Conservation (phyloP, 768 basidiomycete genomes). For the Royoungia palumana region DNA sequence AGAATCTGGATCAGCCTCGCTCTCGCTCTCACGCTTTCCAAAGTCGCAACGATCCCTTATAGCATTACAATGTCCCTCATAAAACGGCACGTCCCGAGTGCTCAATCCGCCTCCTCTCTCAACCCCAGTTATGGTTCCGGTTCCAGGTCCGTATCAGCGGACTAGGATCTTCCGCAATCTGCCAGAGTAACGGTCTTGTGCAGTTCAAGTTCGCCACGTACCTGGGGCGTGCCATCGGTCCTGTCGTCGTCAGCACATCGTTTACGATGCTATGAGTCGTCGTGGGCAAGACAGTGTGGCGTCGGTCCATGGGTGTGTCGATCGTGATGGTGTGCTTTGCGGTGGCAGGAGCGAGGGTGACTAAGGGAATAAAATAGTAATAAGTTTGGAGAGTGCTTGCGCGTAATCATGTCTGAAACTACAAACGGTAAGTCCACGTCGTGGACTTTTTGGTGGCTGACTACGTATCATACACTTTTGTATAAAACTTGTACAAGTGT, state of each 20-base stretch:
- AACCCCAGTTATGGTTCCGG: too few relatives aligned
- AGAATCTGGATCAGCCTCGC: constrained; percentile 49
- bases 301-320: constrained; percentile 1
- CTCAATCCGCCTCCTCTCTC: too few relatives aligned
- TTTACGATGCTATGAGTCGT: constrained; percentile 10
- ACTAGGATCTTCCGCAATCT: constrained; percentile 33
- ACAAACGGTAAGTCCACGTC: too few relatives aligned
- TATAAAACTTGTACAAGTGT: too few relatives aligned
- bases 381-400: too few relatives aligned
- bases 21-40: constrained; percentile 37
- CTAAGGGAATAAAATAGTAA: background rate
- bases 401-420: too few relatives aligned
- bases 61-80: constrained; percentile 59
- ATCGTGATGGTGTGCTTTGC: constrained; percentile 3
- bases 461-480: too few relatives aligned
- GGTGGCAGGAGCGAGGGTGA: constrained; percentile 10
- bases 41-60: constrained; percentile 9
- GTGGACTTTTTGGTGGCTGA: too few relatives aligned
- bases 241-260: constrained; percentile 35
- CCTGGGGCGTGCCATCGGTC: constrained; percentile 47
- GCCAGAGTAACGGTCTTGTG: constrained; percentile 59
- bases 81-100: constrained; percentile 42
- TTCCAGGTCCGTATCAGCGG: too few relatives aligned
- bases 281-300: constrained; percentile 6
- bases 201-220: constrained; percentile 56